Evolutionary conservation across 2,329 filamentous ascomycete species (phyloP).

Genomic region (Nigrospora sphaerica): DNA sequence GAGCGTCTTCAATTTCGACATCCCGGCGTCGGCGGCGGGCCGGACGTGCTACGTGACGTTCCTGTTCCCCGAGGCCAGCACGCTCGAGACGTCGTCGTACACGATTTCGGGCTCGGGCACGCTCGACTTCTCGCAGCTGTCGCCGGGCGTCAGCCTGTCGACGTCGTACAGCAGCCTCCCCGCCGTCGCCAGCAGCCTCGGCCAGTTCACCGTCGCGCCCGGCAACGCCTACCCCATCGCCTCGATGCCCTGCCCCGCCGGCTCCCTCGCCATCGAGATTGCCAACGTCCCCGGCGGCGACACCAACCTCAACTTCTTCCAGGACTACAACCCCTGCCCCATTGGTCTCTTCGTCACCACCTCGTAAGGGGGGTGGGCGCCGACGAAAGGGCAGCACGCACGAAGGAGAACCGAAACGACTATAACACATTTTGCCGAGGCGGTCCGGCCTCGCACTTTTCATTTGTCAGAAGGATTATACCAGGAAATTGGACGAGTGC

Average conservation of each 20-base stretch:
- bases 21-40: slow-evolving; percentile 43
- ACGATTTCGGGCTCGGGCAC: slow-evolving; percentile 38
- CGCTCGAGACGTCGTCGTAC: slow-evolving; percentile 54
- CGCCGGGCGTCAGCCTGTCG: slow-evolving; percentile 30
- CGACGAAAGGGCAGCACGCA: background rate
- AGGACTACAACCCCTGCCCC: slow-evolving; percentile 52
- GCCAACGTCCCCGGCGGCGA: slow-evolving; percentile 28
- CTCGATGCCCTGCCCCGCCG: slow-evolving; percentile 47
- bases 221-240: slow-evolving; percentile 48
- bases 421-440: background rate
- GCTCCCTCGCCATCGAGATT: slow-evolving; percentile 45
- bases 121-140: slow-evolving; percentile 45
- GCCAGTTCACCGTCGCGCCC: slow-evolving; percentile 34
- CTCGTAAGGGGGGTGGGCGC: slow-evolving; percentile 12
- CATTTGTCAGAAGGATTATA: no score
- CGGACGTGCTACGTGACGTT: slow-evolving; percentile 58
- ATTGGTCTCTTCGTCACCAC: slow-evolving; percentile 31
- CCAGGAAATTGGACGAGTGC: no score
- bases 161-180: slow-evolving; percentile 51
- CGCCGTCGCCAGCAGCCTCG: slow-evolving; percentile 32
- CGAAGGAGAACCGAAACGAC: background rate
- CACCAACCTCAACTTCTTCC: slow-evolving; percentile 52
- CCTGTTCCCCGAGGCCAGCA: slow-evolving; percentile 48
- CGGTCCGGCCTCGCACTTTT: no score
- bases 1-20: slow-evolving; percentile 64